A percentile compares a stretch with the other conserved stretches of the same genome.
Conservation (phyloP, 352 stramenopile species). For the Blastocystis sp. region DNA sequence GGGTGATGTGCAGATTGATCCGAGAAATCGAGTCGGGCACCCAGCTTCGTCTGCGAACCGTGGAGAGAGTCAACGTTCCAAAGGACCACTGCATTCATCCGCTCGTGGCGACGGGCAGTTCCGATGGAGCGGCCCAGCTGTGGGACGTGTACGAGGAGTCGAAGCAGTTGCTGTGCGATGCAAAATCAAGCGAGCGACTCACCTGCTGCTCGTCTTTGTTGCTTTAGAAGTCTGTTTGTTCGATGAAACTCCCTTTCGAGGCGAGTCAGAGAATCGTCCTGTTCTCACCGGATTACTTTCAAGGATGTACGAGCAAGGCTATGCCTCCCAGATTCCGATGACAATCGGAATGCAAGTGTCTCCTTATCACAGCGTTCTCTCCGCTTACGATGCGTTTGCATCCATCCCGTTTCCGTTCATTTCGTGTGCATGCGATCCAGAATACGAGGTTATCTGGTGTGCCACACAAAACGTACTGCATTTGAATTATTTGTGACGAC, state of each 20-base stretch:
- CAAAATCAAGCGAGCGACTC: slow-evolving; percentile 54
- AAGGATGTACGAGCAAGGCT: not conserved
- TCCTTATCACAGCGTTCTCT: slow-evolving; percentile 17
- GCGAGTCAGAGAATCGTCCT: no score
- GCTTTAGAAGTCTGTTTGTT: slow-evolving; percentile 61
- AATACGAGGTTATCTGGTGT: slow-evolving; percentile 64
- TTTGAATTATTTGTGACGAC: not conserved
- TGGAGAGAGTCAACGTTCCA: slow-evolving; percentile 12
- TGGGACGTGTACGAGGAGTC: slow-evolving; percentile 54
- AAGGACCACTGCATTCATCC: slow-evolving; percentile 17
- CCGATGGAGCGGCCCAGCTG: slow-evolving; percentile 37
- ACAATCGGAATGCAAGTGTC: not conserved
- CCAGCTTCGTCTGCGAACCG: slow-evolving; percentile 29
- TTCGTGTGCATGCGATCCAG: slow-evolving; percentile 33
- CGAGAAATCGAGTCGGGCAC: slow-evolving; percentile 7
- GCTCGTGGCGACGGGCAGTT: slow-evolving; percentile 52
- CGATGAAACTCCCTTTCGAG: slow-evolving; percentile 29
- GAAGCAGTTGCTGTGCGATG: slow-evolving; percentile 28
- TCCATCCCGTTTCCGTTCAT: slow-evolving; percentile 67
- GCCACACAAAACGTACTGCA: slow-evolving; percentile 28
- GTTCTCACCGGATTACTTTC: not conserved
- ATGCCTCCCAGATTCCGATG: not conserved
- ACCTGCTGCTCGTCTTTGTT: slow-evolving; percentile 33
- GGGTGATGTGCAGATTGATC: not conserved
- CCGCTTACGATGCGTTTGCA: slow-evolving; percentile 36